Conservation (phyloP, 495 filamentous ascomycete genomes). For the Schizothecium vesticola region DNA sequence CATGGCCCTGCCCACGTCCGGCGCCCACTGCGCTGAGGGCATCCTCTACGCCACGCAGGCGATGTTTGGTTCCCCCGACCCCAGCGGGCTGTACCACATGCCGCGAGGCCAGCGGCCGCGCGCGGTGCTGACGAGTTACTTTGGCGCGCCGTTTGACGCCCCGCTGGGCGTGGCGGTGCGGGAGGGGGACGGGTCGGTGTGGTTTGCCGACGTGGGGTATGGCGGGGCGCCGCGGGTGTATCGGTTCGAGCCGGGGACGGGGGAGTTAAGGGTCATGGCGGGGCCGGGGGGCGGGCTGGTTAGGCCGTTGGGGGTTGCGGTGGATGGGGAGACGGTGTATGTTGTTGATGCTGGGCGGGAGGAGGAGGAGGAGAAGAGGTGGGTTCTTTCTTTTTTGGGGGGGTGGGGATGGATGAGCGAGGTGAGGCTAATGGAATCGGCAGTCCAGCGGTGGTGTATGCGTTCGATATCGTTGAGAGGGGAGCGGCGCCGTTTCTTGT, state of each 20-base stretch:
- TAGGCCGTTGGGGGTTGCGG: slow-evolving; percentile 37
- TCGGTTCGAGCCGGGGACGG: slow-evolving; percentile 28
- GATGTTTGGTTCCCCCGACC: slow-evolving; percentile 25
- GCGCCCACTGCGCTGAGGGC: slow-evolving; percentile 22
- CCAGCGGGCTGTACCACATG: slow-evolving; percentile 50
- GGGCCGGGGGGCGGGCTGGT: slow-evolving; percentile 32
- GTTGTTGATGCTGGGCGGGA: slow-evolving; percentile 34
- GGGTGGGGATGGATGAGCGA: not conserved
- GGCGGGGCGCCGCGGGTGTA: slow-evolving; percentile 46
- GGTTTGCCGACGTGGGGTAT: slow-evolving; percentile 46
- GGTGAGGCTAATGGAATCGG: not conserved
- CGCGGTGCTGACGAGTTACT: slow-evolving; percentile 39
- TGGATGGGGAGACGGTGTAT: slow-evolving; percentile 36
- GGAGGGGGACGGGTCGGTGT: slow-evolving; percentile 34
- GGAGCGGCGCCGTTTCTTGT: slow-evolving; percentile 33
- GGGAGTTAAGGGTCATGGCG: slow-evolving; percentile 37
- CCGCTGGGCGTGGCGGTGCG: slow-evolving; percentile 38
- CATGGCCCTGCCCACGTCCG: slow-evolving; percentile 55
- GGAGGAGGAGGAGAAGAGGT: slow-evolving; percentile 17
- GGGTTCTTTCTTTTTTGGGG: not conserved
- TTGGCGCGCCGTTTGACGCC: slow-evolving; percentile 43
- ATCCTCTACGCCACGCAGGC: slow-evolving; percentile 52
- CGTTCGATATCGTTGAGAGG: slow-evolving; percentile 27
- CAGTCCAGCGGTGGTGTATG: slow-evolving; percentile 32
- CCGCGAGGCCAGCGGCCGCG: slow-evolving; percentile 29